Conservation (phyloP, 1,284 basidiomycete genomes). For the Naganishia sp. region DNA sequence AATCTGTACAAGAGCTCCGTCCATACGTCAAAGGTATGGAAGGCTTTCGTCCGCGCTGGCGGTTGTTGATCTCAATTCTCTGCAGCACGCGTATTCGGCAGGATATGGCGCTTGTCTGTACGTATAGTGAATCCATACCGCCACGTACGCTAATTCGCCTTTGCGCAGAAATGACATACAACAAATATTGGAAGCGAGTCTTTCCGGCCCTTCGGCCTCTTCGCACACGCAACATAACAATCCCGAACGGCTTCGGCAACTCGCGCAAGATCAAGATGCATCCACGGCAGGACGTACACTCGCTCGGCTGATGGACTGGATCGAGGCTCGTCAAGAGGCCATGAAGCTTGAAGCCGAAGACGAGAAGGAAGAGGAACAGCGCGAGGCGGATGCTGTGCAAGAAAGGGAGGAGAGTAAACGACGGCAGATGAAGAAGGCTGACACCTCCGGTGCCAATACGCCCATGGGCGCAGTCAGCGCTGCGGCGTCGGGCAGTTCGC, state of each 20-base stretch:
- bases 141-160: conserved; percentile 25
- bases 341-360: conserved; percentile 38
- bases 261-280: conserved; percentile 38
- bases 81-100: conserved; percentile 53
- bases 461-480: neutral
- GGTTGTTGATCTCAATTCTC: neutral
- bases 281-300: conserved; percentile 45
- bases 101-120: conserved; percentile 53
- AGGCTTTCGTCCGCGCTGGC: neutral
- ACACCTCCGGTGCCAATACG: neutral
- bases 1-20: conserved; percentile 53
- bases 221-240: conserved; percentile 6
- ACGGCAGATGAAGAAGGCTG: conserved; percentile 8
- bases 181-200: conserved; percentile 47
- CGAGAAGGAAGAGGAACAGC: conserved; percentile 34
- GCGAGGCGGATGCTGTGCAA: conserved; percentile 26
- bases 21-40: conserved; percentile 50
- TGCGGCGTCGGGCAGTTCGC: neutral
- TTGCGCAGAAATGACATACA: conserved; percentile 46
- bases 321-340: conserved; percentile 50
- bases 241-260: conserved; percentile 1
- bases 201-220: conserved; percentile 28
- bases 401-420: conserved; percentile 20
- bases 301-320: conserved; percentile 55
- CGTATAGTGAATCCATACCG: conserved; percentile 35